Evolutionary conservation across 805 yeast genomes (phyloP), one percentile per base, ranked within the genome.

Genomic region (Yamadazyma akitaensis): DNA sequence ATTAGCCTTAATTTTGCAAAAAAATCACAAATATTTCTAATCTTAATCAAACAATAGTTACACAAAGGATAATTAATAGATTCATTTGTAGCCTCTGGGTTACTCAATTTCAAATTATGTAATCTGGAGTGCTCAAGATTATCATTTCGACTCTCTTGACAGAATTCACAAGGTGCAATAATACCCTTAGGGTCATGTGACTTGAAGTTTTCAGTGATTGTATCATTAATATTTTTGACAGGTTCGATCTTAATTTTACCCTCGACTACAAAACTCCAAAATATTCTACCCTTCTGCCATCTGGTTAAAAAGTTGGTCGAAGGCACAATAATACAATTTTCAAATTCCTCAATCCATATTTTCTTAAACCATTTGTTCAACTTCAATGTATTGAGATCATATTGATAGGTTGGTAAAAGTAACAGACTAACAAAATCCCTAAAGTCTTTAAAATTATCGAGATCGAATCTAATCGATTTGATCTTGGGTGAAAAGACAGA

Each of bases 161-260:
- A 92, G 37, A 92, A 71, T 4, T 90, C 74, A 66, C 98, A 92
- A 5, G 90, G 81, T 2, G 81, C 80, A 42, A 76, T 73, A 18
- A 86, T 77, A 0, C 96, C 96, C 14, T 86, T 82, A 0, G 96
- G 84, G 2, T 79, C 57, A 18, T 21, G 37, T 4, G 28, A 13
- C 9, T 25, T n/a, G 14, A 34, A 14, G 16, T 19, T 38, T 41
- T 55, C 49, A 31, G 55, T 56, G 67, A 84, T 85, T 1, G 80
- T 78, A 62, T 87, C 95, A 57, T 91, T 90, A 35, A 85, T 76
- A 0, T 92, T 91, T 43, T 88, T 80, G 8, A 91, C 78, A 0
- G 99, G 99, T 64, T 90, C 96, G 34, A 92, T 82, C 2, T 81
- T 74, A 5, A 88, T 89, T 37, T 85, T 75, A 2, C 95, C 95